phyloP scores from a whole-genome alignment of 805 yeast species.

The Schwanniomyces occidentalis region DNA sequence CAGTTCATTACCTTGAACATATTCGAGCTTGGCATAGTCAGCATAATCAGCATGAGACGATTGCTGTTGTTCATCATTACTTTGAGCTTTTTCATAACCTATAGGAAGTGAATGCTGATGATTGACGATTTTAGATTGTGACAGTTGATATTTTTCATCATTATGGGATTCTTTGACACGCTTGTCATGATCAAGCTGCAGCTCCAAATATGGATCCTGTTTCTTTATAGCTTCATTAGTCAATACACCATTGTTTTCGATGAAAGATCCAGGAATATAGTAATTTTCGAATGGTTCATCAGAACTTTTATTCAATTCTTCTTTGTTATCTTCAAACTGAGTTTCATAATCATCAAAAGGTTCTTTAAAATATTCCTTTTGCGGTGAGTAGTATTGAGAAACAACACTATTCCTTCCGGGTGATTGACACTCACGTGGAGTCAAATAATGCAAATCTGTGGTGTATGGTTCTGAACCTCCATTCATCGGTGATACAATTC shows the following conservation, averaged over 20 bases:
- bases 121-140: too few relatives aligned
- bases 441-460: background rate
- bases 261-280: too few relatives aligned
- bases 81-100: too few relatives aligned
- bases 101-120: too few relatives aligned
- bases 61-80: too few relatives aligned
- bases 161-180: background rate
- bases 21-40: too few relatives aligned
- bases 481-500: background rate
- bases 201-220: too few relatives aligned
- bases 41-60: too few relatives aligned
- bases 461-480: background rate
- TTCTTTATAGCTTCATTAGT: too few relatives aligned
- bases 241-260: too few relatives aligned
- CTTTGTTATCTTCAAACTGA: slow-evolving; percentile 12
- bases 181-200: background rate
- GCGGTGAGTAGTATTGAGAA: background rate
- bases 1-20: too few relatives aligned
- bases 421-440: slow-evolving; percentile 1
- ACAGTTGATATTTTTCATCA: too few relatives aligned
- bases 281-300: slow-evolving; percentile 30
- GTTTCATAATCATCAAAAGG: slow-evolving; percentile 27
- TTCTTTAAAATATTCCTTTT: slow-evolving; percentile 11
- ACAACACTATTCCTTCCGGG: background rate
- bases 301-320: slow-evolving; percentile 2